phyloP scores from a whole-genome alignment of 1,284 basidiomycete genomes.

The Boletus albobrunnescens region DNA sequence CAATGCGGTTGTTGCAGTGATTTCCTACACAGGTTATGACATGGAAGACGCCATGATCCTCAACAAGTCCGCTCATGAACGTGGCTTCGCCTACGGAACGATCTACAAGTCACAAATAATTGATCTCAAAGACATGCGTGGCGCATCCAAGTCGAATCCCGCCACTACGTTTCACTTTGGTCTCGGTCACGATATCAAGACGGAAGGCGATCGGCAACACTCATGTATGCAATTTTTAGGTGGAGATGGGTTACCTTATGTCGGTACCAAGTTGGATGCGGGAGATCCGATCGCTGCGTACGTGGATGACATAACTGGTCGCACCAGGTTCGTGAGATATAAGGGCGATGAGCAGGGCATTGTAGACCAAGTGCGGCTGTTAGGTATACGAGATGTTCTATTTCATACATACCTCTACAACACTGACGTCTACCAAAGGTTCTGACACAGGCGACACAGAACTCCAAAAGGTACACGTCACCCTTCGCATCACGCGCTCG shows the following conservation, averaged over 20 bases:
- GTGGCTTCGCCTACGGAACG: slow-evolving; percentile 95
- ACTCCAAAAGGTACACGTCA: slow-evolving; percentile 92
- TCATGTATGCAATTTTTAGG: slow-evolving; percentile 65
- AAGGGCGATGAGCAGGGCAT: slow-evolving; percentile 94
- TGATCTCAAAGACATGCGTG: slow-evolving; percentile 81
- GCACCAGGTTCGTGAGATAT: slow-evolving; percentile 89
- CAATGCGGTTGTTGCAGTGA: slow-evolving; percentile 98
- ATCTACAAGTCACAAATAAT: slow-evolving; percentile 95
- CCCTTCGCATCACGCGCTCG: slow-evolving; percentile 88
- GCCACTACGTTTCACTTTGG: slow-evolving; percentile 80
- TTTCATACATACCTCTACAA: not conserved
- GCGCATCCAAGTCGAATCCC: slow-evolving; percentile 53
- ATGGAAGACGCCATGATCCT: slow-evolving; percentile 99
- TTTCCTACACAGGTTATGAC: slow-evolving; percentile 99
- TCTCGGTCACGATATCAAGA: slow-evolving; percentile 72
- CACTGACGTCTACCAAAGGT: slow-evolving; percentile 43
- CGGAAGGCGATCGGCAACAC: slow-evolving; percentile 55
- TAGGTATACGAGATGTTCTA: slow-evolving; percentile 53
- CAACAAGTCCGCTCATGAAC: slow-evolving; percentile 98
- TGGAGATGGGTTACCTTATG: slow-evolving; percentile 78
- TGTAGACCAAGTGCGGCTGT: slow-evolving; percentile 88
- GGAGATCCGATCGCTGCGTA: slow-evolving; percentile 87
- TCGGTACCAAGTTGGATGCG: slow-evolving; percentile 68
- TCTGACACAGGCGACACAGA: slow-evolving; percentile 84
- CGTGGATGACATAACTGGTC: slow-evolving; percentile 80